phyloP scores from a whole-genome alignment of 495 filamentous ascomycete genomes.

The Penicillium simplicissimum region DNA sequence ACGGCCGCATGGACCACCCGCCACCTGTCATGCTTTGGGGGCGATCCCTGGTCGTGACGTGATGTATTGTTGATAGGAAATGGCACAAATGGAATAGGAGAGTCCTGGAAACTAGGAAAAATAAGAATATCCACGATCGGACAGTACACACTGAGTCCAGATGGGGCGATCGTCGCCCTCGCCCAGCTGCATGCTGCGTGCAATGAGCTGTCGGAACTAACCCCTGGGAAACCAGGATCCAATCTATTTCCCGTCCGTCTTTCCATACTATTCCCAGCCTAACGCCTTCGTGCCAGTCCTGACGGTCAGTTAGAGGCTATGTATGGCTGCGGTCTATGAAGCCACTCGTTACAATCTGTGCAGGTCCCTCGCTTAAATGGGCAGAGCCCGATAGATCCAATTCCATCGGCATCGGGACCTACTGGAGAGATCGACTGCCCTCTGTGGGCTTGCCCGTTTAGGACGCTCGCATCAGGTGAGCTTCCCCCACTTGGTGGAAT shows the following conservation, averaged over 20 bases:
- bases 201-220: constrained; percentile 16
- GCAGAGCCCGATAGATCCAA: constrained; percentile 3
- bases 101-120: not conserved
- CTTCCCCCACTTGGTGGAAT: constrained; percentile 22
- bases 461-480: constrained; percentile 21
- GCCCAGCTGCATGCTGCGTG: constrained; percentile 24
- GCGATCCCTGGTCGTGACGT: constrained; percentile 22
- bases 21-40: constrained; percentile 30
- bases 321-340: not conserved
- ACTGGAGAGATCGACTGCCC: constrained; percentile 28
- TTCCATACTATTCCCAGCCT: constrained; percentile 18
- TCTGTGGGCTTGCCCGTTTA: constrained; percentile 23
- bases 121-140: constrained; percentile 2
- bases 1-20: constrained; percentile 29
- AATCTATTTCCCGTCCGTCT: constrained; percentile 29
- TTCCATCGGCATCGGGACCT: constrained; percentile 17
- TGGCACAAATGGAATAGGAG: no score
- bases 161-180: constrained; percentile 10
- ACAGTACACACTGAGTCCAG: not conserved
- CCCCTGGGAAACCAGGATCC: constrained; percentile 12
- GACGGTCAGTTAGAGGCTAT: not conserved
- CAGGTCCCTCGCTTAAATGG: not conserved
- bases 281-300: constrained; percentile 2
- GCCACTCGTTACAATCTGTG: not conserved
- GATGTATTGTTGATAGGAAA: constrained; percentile 2